Base-by-base conservation (phyloP, 179 eudicot species). In the Amaranthus tricolor region DNA sequence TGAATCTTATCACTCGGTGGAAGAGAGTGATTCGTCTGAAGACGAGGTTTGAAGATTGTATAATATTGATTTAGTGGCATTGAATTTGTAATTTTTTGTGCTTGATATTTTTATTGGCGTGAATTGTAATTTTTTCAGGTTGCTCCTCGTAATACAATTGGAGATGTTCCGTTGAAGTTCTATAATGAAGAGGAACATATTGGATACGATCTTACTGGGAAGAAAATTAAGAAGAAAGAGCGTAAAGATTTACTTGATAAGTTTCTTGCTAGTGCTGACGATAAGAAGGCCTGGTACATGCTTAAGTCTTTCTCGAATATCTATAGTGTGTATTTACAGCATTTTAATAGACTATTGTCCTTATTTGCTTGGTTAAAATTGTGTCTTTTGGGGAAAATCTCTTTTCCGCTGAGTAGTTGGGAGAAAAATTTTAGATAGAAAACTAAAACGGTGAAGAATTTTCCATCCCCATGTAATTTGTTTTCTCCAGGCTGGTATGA, bases 1-100 rank as follows among this genome's bases (percentile, higher is more conserved):
- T 55, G 72, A 66, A 0, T 64, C 48, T 11, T 52, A 63, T 73
- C 72, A 56, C 21, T 74, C 83, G 40, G 95, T 78, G 19, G 89
- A 89, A 61, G 99, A 93, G 88, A 96, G 99, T 70, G 99, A 96
- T 77, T 93, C 99, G 7, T 96, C 99, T 3, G 99, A 96, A 80
- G 99, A 96, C 72, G 99, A 96, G 98, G 99, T 95, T 21, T 6
- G 64, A 12, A 66, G 15, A 21, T 70, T 44, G 6, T 21, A 59
- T 74, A 63, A 5, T 20, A 58, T 74, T 61, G 51, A 9, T 52
- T 52, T 62, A 58, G 64, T 66, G 64, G 51, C 19, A 49, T 15
- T 49, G 13, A 44, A 7, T 57, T 19, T 58, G 21, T 24, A n/a
- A 3, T 47, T 14, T 58, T 6, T 0, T 47, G 10, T 6, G 43